Conservation (phyloP, 2,329 filamentous ascomycete species). For the Neonectria hederae region DNA sequence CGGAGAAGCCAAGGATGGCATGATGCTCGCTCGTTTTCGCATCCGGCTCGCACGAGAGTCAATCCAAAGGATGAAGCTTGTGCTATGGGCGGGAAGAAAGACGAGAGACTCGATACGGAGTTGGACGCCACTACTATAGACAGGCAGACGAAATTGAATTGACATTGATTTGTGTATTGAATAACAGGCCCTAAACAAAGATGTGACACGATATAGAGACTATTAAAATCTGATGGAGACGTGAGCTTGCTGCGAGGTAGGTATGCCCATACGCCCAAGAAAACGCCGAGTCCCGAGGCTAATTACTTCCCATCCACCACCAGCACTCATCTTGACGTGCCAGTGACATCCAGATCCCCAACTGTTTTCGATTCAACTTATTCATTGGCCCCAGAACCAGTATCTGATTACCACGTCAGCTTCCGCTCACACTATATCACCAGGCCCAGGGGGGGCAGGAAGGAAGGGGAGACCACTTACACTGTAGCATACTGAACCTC, state of each 20-base stretch:
- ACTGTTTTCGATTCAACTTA: neutral
- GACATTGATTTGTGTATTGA: conserved; percentile 6
- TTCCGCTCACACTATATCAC: neutral
- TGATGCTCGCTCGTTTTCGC: neutral
- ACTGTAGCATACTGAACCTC: conserved; percentile 83
- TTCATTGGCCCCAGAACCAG: conserved; percentile 40
- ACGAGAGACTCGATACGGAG: neutral
- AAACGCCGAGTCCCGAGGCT: conserved; percentile 14
- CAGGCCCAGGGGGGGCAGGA: neutral
- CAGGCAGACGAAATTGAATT: neutral
- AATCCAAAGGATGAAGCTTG: no score
- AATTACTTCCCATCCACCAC: conserved; percentile 12
- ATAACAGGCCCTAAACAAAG: neutral
- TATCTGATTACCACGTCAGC: conserved; percentile 37
- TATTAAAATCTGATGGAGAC: conserved; percentile 21
- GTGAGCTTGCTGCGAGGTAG: conserved; percentile 10
- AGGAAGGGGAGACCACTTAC: conserved; percentile 64
- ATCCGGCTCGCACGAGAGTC: neutral
- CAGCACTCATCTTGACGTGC: neutral
- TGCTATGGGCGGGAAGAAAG: neutral
- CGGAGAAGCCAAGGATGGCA: conserved; percentile 9
- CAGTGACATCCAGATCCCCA: neutral
- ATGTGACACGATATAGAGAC: conserved; percentile 3
- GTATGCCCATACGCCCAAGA: conserved; percentile 8
- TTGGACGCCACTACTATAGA: no score